phyloP scores from a whole-genome alignment of 2,329 filamentous ascomycete species.

The Fusarium pseudocircinatum region DNA sequence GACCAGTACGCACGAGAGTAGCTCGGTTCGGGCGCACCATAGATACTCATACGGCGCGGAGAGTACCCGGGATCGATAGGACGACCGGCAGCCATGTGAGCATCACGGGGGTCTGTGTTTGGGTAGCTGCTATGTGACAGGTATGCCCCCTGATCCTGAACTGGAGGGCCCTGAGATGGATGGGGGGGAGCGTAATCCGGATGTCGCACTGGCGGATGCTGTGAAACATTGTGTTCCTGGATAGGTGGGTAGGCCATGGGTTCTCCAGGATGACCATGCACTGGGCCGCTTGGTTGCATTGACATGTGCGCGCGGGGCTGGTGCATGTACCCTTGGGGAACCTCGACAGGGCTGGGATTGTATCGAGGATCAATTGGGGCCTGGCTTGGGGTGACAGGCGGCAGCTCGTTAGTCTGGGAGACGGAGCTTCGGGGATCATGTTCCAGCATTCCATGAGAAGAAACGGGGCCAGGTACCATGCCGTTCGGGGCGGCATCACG shows the following conservation, averaged over 20 bases:
- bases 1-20: slow-evolving; percentile 50
- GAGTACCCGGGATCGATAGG: slow-evolving; percentile 48
- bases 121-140: slow-evolving; percentile 44
- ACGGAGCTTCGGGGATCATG: slow-evolving; percentile 36
- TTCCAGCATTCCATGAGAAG: slow-evolving; percentile 23
- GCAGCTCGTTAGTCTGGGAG: slow-evolving; percentile 39
- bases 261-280: slow-evolving; percentile 38
- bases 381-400: slow-evolving; percentile 34
- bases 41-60: slow-evolving; percentile 46
- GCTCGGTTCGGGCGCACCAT: slow-evolving; percentile 43
- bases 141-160: slow-evolving; percentile 43
- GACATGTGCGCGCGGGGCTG: slow-evolving; percentile 39
- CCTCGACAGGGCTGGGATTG: slow-evolving; percentile 36
- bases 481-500: slow-evolving; percentile 15
- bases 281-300: slow-evolving; percentile 37
- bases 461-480: background rate
- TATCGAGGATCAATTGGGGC: slow-evolving; percentile 38
- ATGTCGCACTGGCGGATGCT: slow-evolving; percentile 41
- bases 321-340: slow-evolving; percentile 40
- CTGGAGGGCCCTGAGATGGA: slow-evolving; percentile 35
- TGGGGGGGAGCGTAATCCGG: slow-evolving; percentile 43
- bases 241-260: slow-evolving; percentile 42
- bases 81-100: slow-evolving; percentile 43
- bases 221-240: slow-evolving; percentile 39
- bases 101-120: slow-evolving; percentile 44